These are phyloP conservation scores for Rasamsonia emersonii DNA, from an alignment of 2,329 filamentous ascomycete species.

Conservation along the genomic window DNA sequence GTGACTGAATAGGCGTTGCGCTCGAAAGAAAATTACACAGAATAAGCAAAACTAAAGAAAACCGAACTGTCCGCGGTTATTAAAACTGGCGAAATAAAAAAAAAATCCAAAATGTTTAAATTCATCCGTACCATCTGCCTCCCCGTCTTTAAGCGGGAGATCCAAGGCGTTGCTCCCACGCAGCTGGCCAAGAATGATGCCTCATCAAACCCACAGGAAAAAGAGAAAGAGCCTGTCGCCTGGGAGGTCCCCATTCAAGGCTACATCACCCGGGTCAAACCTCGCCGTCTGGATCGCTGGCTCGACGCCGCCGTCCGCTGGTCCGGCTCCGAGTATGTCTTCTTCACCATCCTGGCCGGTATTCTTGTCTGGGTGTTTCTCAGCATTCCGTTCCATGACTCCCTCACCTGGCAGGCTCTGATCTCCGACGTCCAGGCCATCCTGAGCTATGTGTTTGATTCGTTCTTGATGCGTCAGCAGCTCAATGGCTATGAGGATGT, in stretches of 20 bases:
- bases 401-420: slow-evolving; percentile 17
- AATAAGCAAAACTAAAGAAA: too few species aligned
- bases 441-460: slow-evolving; percentile 24
- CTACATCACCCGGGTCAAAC: not conserved
- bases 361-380: slow-evolving; percentile 21
- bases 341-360: slow-evolving; percentile 23
- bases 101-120: too few species aligned
- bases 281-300: slow-evolving; percentile 10
- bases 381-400: slow-evolving; percentile 17
- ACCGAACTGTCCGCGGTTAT: too few species aligned
- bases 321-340: slow-evolving; percentile 19
- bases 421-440: slow-evolving; percentile 27
- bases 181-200: not conserved
- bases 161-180: slow-evolving; percentile 2
- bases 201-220: not conserved
- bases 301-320: slow-evolving; percentile 19
- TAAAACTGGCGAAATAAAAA: too few species aligned
- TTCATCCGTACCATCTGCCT: not conserved
- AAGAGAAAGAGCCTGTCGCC: not conserved
- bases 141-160: slow-evolving; percentile 1
- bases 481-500: slow-evolving; percentile 15
- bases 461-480: slow-evolving; percentile 24
- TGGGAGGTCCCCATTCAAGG: too few species aligned
- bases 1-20: too few species aligned
- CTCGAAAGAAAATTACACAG: too few species aligned